Conservation (phyloP, 2,329 filamentous ascomycete genomes). For the Aspergillaceae sp. region DNA sequence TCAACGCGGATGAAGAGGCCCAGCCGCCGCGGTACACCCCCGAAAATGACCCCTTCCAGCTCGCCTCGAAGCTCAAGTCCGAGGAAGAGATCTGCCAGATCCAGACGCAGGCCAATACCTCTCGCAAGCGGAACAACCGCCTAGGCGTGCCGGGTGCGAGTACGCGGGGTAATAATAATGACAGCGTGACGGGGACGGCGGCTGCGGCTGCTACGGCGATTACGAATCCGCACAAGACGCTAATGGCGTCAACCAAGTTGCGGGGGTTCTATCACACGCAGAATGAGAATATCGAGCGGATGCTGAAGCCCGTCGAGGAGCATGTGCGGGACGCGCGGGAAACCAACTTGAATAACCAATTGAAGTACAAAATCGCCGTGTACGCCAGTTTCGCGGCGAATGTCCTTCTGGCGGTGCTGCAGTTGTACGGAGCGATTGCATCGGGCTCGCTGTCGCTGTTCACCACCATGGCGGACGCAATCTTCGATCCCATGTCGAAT, state of each 20-base stretch:
- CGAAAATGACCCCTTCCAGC: conserved; percentile 71
- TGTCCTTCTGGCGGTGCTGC: conserved; percentile 65
- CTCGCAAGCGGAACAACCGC: conserved; percentile 53
- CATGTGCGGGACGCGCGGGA: conserved; percentile 75
- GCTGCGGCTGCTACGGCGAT: conserved; percentile 3
- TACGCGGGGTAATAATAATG: no score
- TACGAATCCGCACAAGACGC: conserved; percentile 35
- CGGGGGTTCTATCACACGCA: conserved; percentile 80
- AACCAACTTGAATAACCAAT: conserved; percentile 68
- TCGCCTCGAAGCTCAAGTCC: conserved; percentile 70
- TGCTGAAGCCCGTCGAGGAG: conserved; percentile 88
- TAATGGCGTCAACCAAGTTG: conserved; percentile 36
- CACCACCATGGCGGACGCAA: conserved; percentile 91
- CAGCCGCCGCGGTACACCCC: conserved; percentile 46
- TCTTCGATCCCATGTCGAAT: conserved; percentile 89
- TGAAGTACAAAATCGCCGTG: conserved; percentile 55
- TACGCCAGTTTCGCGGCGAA: conserved; percentile 69
- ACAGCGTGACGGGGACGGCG: background rate
- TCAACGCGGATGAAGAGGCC: conserved; percentile 38
- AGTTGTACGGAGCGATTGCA: conserved; percentile 79
- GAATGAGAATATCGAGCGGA: conserved; percentile 85
- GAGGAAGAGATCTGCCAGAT: conserved; percentile 67
- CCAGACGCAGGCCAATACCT: conserved; percentile 59
- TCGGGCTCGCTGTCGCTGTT: conserved; percentile 92
- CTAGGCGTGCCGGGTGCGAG: background rate